Percentiles rank a stretch among this genome's conserved stretches.
phyloP scores from a whole-genome alignment of 140 eudicot genomes.

The Oenanthe javanica region DNA sequence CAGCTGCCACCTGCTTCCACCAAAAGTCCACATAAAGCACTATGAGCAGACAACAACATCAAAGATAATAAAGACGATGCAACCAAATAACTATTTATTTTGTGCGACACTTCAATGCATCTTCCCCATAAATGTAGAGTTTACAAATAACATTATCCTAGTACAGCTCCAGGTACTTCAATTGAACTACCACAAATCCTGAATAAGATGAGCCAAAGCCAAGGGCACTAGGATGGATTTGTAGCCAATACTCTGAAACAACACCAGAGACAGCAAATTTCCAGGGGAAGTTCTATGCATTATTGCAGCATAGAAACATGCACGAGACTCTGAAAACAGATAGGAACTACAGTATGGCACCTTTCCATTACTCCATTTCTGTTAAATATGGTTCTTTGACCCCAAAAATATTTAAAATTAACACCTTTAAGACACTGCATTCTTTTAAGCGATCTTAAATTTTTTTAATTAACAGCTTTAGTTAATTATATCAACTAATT shows the following conservation, averaged over 20 bases:
- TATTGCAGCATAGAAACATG: background rate
- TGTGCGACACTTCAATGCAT: background rate
- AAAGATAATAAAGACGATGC: background rate
- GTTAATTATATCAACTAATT: background rate
- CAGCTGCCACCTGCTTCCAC: slow-evolving; percentile 14
- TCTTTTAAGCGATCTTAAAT: background rate
- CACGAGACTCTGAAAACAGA: background rate
- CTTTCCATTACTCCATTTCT: background rate
- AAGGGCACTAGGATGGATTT: background rate
- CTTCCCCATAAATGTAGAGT: background rate
- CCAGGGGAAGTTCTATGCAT: background rate
- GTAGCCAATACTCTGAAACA: background rate
- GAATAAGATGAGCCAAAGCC: no score
- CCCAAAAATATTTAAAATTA: background rate
- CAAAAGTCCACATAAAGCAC: background rate
- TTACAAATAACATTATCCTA: background rate
- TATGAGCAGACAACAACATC: background rate
- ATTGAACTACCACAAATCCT: no score
- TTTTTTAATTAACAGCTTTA: background rate
- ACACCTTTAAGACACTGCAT: background rate
- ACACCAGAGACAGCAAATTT: background rate
- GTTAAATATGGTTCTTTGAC: background rate
- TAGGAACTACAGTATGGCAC: background rate
- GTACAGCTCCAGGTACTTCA: background rate
- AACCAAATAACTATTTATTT: background rate